Percentiles rank a stretch among this genome's conserved stretches.
phyloP scores from a whole-genome alignment of 2,329 filamentous ascomycete genomes.

The Cladosporium sphaerospermum region DNA sequence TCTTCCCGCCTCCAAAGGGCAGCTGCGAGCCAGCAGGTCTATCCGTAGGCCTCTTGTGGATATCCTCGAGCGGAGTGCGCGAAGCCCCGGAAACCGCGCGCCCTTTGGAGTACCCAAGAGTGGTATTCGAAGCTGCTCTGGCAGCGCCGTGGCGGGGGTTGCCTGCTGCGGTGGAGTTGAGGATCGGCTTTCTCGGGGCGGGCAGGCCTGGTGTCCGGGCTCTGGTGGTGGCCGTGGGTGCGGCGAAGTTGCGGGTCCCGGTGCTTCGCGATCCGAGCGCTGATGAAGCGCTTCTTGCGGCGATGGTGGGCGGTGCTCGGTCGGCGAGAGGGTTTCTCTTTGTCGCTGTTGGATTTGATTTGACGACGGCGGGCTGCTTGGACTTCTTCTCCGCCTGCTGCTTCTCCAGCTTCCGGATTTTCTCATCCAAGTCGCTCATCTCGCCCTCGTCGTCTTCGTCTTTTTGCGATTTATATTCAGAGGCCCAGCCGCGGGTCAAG shows the following conservation, averaged over 20 bases:
- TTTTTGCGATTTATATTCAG: slow-evolving; percentile 41
- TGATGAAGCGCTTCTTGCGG: slow-evolving; percentile 45
- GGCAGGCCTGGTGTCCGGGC: slow-evolving; percentile 34
- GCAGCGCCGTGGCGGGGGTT: slow-evolving; percentile 54
- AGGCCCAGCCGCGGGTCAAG: slow-evolving; percentile 46
- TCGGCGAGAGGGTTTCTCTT: slow-evolving; percentile 4
- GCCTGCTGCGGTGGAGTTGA: slow-evolving; percentile 25
- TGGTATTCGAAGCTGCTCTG: slow-evolving; percentile 66
- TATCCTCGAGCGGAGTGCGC: slow-evolving; percentile 20
- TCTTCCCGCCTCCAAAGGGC: slow-evolving; percentile 12
- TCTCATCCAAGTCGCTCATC: slow-evolving; percentile 61
- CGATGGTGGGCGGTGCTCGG: slow-evolving; percentile 44
- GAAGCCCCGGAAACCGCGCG: slow-evolving; percentile 46
- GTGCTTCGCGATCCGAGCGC: slow-evolving; percentile 34
- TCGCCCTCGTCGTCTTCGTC: slow-evolving; percentile 54
- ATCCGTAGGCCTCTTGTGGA: slow-evolving; percentile 15
- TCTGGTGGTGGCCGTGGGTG: slow-evolving; percentile 35
- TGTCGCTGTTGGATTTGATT: background rate
- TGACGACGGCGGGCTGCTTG: slow-evolving; percentile 1
- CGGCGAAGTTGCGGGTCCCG: slow-evolving; percentile 33
- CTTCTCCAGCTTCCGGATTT: slow-evolving; percentile 26
- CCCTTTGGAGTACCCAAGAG: slow-evolving; percentile 79
- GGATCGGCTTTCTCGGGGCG: slow-evolving; percentile 14
- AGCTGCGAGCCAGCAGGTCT: slow-evolving; percentile 6
- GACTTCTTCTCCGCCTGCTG: slow-evolving; percentile 23